Evolutionary conservation across 306 rosid species (phyloP), one percentile per base, ranked within the genome.

Genomic region (Leucaena leucocephala): DNA sequence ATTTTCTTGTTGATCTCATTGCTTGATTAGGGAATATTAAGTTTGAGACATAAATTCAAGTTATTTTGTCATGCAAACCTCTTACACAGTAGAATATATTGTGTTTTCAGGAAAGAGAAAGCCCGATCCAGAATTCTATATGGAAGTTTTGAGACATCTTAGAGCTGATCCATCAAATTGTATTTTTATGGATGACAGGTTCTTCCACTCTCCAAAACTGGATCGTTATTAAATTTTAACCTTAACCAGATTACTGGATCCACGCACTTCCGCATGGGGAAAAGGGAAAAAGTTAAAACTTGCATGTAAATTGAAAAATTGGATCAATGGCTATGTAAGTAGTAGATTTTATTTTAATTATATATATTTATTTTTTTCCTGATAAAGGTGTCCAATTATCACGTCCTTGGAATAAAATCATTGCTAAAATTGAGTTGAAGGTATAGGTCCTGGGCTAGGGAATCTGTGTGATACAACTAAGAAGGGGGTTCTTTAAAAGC

Each of bases 141-240:
- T 34, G 79, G 97, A 92, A 72, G 93, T 75, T 78, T 34, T 91
- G 86, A 81, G 84, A 79, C 92, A 86, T 75, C 96, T 95, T 38
- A 22, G 91, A 75, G 92, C 91, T 77, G 91, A 89, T 82, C 89
- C 98, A 44, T 43, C 71, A 9, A 82, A 79, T 81, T 95, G 98
- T 76, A 78, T 95, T 73, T 95, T 95, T 66, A 50, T 95, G 5
- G 98, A 95, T 75, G 97, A 95, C 88, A 95, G 98, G 98, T 95
- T 84, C 76, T 43, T 57, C 42, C 78, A 62, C 79, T 72, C 58
- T 35, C 69, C 66, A 44, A 27, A 8, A 35, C 42, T 21, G 8
- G 35, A 70, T 80, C 12, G 10, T 68, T 72, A 71, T 62, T 66
- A 48, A 61, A 63, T 52, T 67, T 57, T 65, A 33, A 74, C 68